These are phyloP conservation scores for Nakazawaea holstii DNA, from an alignment of 805 yeast genomes.

Conservation along the genomic window DNA sequence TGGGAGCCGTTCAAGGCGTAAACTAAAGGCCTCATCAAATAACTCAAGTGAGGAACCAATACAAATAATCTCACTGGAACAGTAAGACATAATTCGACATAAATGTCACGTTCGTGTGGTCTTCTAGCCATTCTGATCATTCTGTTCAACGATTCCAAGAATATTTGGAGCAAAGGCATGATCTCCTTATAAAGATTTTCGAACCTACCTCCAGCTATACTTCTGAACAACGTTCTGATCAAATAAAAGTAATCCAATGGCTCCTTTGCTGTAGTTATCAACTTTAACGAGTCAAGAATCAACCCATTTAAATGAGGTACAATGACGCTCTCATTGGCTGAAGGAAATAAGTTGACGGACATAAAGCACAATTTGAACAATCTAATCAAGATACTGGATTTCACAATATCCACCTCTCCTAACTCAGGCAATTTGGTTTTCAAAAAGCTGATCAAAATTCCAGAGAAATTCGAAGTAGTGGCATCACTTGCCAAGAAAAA, in stretches of 20 bases:
- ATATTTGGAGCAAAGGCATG: slow-evolving; percentile 81
- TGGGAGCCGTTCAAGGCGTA: slow-evolving; percentile 85
- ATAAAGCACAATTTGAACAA: slow-evolving; percentile 89
- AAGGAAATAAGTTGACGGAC: slow-evolving; percentile 91
- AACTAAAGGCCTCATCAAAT: slow-evolving; percentile 86
- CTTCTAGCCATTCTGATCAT: slow-evolving; percentile 77
- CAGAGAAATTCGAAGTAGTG: slow-evolving; percentile 90
- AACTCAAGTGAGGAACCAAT: slow-evolving; percentile 85
- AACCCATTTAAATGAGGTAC: slow-evolving; percentile 83
- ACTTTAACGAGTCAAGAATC: slow-evolving; percentile 71
- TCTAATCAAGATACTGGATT: slow-evolving; percentile 76
- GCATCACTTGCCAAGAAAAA: slow-evolving; percentile 89
- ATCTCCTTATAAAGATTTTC: slow-evolving; percentile 91
- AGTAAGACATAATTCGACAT: slow-evolving; percentile 90
- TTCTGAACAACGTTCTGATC: slow-evolving; percentile 83
- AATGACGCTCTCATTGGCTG: slow-evolving; percentile 79
- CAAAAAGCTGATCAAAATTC: slow-evolving; percentile 72
- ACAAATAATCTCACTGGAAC: slow-evolving; percentile 95
- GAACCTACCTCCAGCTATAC: slow-evolving; percentile 95
- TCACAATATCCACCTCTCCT: slow-evolving; percentile 74
- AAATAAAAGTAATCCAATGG: slow-evolving; percentile 87
- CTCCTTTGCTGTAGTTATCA: slow-evolving; percentile 81
- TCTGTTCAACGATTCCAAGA: slow-evolving; percentile 80
- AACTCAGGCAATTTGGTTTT: slow-evolving; percentile 67
- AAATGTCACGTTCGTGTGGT: slow-evolving; percentile 88